phyloP scores from a whole-genome alignment of 179 eudicot genomes.

The Heliamphora pulchella region DNA sequence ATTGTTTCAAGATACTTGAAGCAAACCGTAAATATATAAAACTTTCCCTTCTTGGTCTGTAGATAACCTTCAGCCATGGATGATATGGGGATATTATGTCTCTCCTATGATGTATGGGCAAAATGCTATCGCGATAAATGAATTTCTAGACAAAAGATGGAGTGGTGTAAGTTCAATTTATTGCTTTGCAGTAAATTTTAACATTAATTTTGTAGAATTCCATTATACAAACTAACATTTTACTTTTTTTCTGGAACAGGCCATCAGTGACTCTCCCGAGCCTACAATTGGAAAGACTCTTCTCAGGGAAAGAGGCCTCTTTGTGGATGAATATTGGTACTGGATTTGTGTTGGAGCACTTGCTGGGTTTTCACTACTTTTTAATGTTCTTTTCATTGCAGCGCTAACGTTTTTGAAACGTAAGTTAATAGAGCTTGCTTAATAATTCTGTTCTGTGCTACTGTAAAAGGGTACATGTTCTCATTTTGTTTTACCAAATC shows the following conservation, averaged over 20 bases:
- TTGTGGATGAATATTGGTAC: conserved; percentile 1
- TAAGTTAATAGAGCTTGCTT: conserved; percentile 5
- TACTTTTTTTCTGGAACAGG: background rate
- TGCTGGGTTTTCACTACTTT: conserved; percentile 9
- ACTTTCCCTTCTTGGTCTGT: background rate
- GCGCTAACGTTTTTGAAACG: conserved; percentile 10
- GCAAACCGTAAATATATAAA: background rate
- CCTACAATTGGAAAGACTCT: conserved; percentile 17
- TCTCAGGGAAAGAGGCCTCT: conserved; percentile 3
- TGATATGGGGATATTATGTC: conserved; percentile 79
- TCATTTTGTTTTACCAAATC: background rate
- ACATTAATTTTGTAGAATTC: background rate
- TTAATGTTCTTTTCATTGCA: conserved; percentile 14
- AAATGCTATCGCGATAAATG: conserved; percentile 60
- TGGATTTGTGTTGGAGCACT: conserved; percentile 19
- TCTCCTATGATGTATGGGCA: conserved; percentile 93
- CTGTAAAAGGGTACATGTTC: background rate
- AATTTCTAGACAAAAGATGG: conserved; percentile 82
- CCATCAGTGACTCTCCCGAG: background rate
- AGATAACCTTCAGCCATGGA: conserved; percentile 74
- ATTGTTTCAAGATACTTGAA: background rate
- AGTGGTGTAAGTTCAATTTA: conserved; percentile 32
- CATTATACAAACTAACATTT: background rate
- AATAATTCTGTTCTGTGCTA: background rate
- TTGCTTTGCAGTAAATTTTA: background rate